Evolutionary conservation across 208 protist species (phyloP), one percentile per base, ranked within the genome.

Genomic region (Acanthamoeba rhysodes): DNA sequence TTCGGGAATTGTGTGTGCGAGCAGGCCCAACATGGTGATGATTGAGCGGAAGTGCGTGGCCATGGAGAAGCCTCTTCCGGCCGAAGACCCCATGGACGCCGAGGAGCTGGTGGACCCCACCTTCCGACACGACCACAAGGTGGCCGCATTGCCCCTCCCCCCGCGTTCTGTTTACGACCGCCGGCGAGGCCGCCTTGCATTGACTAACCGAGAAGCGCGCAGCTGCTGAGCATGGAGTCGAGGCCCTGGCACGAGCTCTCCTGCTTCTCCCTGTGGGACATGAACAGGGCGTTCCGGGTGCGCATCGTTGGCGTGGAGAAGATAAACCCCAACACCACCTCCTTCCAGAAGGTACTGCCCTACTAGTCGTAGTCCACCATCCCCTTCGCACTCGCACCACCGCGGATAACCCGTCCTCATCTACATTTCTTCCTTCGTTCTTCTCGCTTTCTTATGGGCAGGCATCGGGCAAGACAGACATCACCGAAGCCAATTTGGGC

Each of bases 231-330:
- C 59, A 70, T 90, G 32, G 82, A 90, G 12, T 70, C 50, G 32
- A 76, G 29, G 45, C 50, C 88, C 10, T 93, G 88, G 88, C 37
- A 93, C 45, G 37, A 93, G 66, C 57, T 93, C 24, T 50, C 37
- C 22, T 93, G 88, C 27, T 59, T 93, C 57, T 93, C 88, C 16
- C 41, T 93, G 37, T 93, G 88, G 88, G 88, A 93, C 27, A 80
- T 93, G 88, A 29, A 22, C 27, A 45, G n/a, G n/a, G 10, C 68
- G 18, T 93, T 93, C 88, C 37, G 88, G 8, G 88, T 93, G 22
- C 88, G 88, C 14, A 37, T 93, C 34, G 88, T 93, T 2, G 88
- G 88, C 37, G 88, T 78, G 66, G 88, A 93, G 66, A 70, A 78
- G 34, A 93, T 93, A 62, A 93, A 93, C 53, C 62, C 57, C 88